Evolutionary conservation across 352 stramenopile species (phyloP), one percentile per base, ranked within the genome.

Genomic region (Phytopythium cucurbitacearum): DNA sequence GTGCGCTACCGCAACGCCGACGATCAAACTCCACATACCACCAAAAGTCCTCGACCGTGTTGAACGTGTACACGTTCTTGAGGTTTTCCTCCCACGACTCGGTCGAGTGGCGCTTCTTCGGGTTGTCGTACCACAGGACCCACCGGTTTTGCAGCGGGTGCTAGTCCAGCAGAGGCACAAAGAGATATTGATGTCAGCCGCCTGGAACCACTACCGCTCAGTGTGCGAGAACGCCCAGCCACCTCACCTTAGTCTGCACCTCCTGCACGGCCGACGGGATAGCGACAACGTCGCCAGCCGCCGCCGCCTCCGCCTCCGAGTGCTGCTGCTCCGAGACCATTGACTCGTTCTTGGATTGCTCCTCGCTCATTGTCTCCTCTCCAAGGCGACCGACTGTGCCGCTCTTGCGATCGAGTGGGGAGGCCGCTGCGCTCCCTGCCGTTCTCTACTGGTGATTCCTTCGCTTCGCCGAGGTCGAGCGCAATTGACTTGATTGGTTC

Each of bases 31-130:
- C 7, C 9, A 82, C 81, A 59, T 69, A 91, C 65, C 87, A 96
- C 95, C 95, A 99, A 80, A 99, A 99, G 73, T 97, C 89, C 65
- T 98, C 93, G 51, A 98, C 92, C 16, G 89, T 97, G 68, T 91
- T 83, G 68, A 99, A 98, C 48, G 89, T 93, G 80, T 87, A 97
- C 50, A 97, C 84, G 52, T 90, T 89, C 67, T 96, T 96, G 48
- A 97, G 75, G 65, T 94, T 95, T 48, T 93, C 82, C 64, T 94
- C 85, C 85, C 85, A 95, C 16, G 76, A 86, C 64, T 95, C 83
- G 63, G 62, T 88, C 65, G 83, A 85, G 63, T 90, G 79, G 48
- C 85, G 83, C 70, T 94, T 94, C 80, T 94, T 95, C 44, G 83
- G 82, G 71, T 93, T 92, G 67, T 95, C 85, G 50, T 95, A 95